These are phyloP conservation scores for Aspergillus japonicus DNA, from an alignment of 2,329 filamentous ascomycete genomes.

Conservation along the genomic window DNA sequence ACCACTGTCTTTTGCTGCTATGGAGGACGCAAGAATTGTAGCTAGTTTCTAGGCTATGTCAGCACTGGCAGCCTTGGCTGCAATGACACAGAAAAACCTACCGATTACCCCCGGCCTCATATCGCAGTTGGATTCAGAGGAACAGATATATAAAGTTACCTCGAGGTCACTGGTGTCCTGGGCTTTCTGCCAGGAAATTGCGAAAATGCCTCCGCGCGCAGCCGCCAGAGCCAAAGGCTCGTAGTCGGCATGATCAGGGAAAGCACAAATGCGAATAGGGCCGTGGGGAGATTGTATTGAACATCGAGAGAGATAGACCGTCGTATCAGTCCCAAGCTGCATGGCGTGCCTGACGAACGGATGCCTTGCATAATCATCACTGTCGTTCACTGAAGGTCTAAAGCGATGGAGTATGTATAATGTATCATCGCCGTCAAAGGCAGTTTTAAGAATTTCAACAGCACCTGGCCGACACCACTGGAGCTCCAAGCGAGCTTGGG, in stretches of 20 bases:
- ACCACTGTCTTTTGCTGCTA: slow-evolving; percentile 11
- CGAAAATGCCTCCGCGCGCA: slow-evolving; percentile 28
- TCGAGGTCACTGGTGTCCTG: slow-evolving; percentile 22
- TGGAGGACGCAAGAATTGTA: slow-evolving; percentile 22
- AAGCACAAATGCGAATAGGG: slow-evolving; percentile 26
- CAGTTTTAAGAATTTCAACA: slow-evolving; percentile 34
- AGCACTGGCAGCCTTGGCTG: slow-evolving; percentile 3
- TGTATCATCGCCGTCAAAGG: slow-evolving; percentile 21
- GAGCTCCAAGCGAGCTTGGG: slow-evolving; percentile 19
- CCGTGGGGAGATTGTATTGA: slow-evolving; percentile 14
- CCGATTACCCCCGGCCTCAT: slow-evolving; percentile 15
- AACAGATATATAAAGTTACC: slow-evolving; percentile 31
- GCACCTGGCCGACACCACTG: slow-evolving; percentile 27
- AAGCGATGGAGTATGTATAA: slow-evolving; percentile 37
- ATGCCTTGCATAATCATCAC: slow-evolving; percentile 22
- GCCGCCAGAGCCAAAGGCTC: slow-evolving; percentile 32
- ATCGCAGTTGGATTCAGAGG: slow-evolving; percentile 9
- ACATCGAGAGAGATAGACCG: slow-evolving; percentile 32
- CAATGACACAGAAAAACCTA: slow-evolving; percentile 16
- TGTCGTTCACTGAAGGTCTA: slow-evolving; percentile 23
- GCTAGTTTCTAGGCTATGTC: slow-evolving; percentile 18
- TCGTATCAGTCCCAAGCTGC: slow-evolving; percentile 20
- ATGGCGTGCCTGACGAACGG: slow-evolving; percentile 36
- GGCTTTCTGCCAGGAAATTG: slow-evolving; percentile 38
- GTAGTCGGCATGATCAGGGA: slow-evolving; percentile 30